Base-by-base conservation (phyloP, 2,329 filamentous ascomycete genomes). In the Neofusicoccum parvum region DNA sequence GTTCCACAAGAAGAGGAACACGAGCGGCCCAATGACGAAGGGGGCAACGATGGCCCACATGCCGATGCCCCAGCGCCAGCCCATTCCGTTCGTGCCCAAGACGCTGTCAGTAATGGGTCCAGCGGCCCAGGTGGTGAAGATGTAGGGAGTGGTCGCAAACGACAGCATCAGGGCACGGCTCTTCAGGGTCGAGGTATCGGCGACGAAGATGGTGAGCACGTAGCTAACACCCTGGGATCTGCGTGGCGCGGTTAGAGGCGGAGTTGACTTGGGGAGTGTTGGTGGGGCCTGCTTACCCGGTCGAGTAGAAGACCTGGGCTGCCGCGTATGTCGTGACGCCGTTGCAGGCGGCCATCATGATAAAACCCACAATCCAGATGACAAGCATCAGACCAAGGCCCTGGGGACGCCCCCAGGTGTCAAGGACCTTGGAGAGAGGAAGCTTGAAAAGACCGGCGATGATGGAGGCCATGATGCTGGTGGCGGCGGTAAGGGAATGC, bases 1-100 rank as follows among this genome's bases (percentile, higher is more conserved):
- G 69, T 89, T 87, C 67, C 81, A 72, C 66, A 83, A 76, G 67
- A 91, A 81, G 3, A 90, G 78, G n/a, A 81, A 71, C 20, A 86
- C 84, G 17, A 92, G 79, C 0, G 90, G 90, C 3, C 87, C 69
- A 39, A 84, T 84, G n/a, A 90, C 82, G 49, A 84, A 76, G 1
- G 89, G 88, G 3, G 87, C 80, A 65, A 92, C 80, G 68, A 92
- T 88, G 49, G 85, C 80, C 74, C 89, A 91, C 70, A 84, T 81
- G 23, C 88, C 90, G 71, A 88, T 91, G 1, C 82, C 87, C 89
- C 89, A 92, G 50, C 85, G 83, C 84, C 86, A 90, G 6, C 83
- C 80, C 2, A 84, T 81, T 0, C 82, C 76, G 39, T 20, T 20
- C 1, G 15, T 20, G 36, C 88, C 79, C 53, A 88, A 82, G 1